Evolutionary conservation across 352 stramenopile genomes (phyloP).

Genomic region (Phytophthora idaei): DNA sequence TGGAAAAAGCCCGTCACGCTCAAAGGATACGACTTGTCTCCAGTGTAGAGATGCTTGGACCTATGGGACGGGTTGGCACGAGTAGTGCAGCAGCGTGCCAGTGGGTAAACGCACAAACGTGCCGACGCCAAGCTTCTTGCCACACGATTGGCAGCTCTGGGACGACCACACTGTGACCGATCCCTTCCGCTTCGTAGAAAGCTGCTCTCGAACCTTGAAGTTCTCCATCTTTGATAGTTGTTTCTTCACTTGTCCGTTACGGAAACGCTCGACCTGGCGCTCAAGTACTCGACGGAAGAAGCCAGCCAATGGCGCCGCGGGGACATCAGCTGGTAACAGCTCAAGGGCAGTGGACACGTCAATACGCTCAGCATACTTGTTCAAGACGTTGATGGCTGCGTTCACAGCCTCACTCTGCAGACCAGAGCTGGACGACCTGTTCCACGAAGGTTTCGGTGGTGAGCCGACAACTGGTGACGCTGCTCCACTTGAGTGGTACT

Average conservation of each 20-base stretch:
- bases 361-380: conserved; percentile 85
- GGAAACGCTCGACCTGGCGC: conserved; percentile 70
- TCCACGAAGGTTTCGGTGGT: conserved; percentile 34
- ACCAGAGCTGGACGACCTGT: conserved; percentile 19
- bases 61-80: conserved; percentile 60
- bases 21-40: conserved; percentile 48
- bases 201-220: conserved; percentile 73
- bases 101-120: conserved; percentile 74
- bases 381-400: conserved; percentile 75
- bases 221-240: conserved; percentile 91
- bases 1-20: conserved; percentile 76
- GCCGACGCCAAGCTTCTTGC: conserved; percentile 69
- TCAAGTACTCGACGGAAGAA: conserved; percentile 84
- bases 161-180: conserved; percentile 80
- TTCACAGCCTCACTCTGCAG: conserved; percentile 64
- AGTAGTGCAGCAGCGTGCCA: conserved; percentile 73
- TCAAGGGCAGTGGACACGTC: conserved; percentile 80
- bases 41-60: conserved; percentile 10
- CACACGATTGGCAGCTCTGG: conserved; percentile 72
- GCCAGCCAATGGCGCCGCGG: conserved; percentile 46
- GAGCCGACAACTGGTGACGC: conserved; percentile 18
- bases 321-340: conserved; percentile 65
- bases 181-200: conserved; percentile 68
- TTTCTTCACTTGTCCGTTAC: conserved; percentile 86
- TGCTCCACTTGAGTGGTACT: conserved; percentile 17